Evolutionary conservation across 805 yeast species (phyloP), one percentile per base, ranked within the genome.

Genomic region (Candida odintsovae): DNA sequence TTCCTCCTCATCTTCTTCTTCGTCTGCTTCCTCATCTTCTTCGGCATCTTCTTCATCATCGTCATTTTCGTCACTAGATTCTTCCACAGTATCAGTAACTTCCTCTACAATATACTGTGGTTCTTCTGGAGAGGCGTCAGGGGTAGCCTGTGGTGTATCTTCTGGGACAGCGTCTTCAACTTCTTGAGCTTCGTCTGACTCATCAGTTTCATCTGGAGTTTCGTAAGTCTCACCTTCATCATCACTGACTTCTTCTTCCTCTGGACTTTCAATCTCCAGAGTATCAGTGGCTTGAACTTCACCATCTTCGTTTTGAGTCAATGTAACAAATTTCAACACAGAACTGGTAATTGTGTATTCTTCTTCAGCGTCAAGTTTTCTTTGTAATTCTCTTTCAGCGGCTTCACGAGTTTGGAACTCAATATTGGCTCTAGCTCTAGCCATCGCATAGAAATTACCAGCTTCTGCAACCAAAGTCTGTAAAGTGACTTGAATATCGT

Each of bases 391-490:
- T 37, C 59, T 61, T 55, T 71, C 80, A 31, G 56, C 63, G 41
- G 64, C 68, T 56, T 79, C 83, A 51, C 83, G 74, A 31, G 60
- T 58, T 58, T 80, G 84, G 61, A 79, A 79, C 28, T 73, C 77
- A 38, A 79, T 44, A 54, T 80, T 79, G 18, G 82, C 82, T 56
- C 76, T 71, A 9, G 84, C 78, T 59, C 83, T 72, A 47, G 78
- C 61, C 29, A 79, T 70, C 28, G 77, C 74, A 50, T 82, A 66
- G 56, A 78, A 82, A 42, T 79, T 82, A 16, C 78, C 82, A 44
- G 81, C 76, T 56, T 86, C 94, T 40, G 77, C 72, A 26, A 74
- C 58, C 42, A 85, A 59, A 15, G 76, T 66, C 39, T 69, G 67
- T 42, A 82, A 63, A 46, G 82, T 62, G 22, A 57, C 51, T 41